Conservation (phyloP, 1,284 basidiomycete species). For the Wallemia mellicola region DNA sequence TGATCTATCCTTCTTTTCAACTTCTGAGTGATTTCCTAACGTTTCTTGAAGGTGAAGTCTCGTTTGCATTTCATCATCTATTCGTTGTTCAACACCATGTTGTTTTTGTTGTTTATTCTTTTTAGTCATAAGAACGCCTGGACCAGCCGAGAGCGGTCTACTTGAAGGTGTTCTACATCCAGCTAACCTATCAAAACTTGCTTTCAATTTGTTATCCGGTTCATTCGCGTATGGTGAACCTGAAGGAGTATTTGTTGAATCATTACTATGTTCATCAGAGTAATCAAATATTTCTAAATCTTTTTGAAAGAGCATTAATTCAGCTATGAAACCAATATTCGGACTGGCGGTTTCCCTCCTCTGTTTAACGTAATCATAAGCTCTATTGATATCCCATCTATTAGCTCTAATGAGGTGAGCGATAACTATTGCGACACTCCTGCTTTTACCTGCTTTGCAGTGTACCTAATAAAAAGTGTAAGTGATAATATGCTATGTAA, state of each 20-base stretch:
- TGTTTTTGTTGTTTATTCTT: neutral
- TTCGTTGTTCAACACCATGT: neutral
- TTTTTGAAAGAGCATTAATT: slow-evolving; percentile 86
- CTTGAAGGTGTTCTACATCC: neutral
- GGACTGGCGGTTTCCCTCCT: slow-evolving; percentile 76
- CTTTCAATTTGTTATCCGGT: neutral
- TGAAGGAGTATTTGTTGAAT: neutral
- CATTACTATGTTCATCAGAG: neutral
- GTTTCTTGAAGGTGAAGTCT: neutral
- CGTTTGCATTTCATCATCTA: neutral
- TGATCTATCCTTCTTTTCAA: neutral
- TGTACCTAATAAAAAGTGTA: slow-evolving; percentile 36
- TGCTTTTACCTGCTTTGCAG: slow-evolving; percentile 83
- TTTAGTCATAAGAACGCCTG: neutral
- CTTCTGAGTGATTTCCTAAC: neutral
- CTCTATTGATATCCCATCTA: slow-evolving; percentile 69
- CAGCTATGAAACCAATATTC: slow-evolving; percentile 89
- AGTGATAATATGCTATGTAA: neutral
- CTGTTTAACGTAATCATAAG: slow-evolving; percentile 70
- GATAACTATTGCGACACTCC: slow-evolving; percentile 86
- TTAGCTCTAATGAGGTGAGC: slow-evolving; percentile 90
- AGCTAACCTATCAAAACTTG: neutral
- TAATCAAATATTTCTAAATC: neutral
- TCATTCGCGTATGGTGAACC: neutral
- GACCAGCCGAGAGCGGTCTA: neutral